phyloP scores from a whole-genome alignment of 495 filamentous ascomycete species.

The Niebla homalea region DNA sequence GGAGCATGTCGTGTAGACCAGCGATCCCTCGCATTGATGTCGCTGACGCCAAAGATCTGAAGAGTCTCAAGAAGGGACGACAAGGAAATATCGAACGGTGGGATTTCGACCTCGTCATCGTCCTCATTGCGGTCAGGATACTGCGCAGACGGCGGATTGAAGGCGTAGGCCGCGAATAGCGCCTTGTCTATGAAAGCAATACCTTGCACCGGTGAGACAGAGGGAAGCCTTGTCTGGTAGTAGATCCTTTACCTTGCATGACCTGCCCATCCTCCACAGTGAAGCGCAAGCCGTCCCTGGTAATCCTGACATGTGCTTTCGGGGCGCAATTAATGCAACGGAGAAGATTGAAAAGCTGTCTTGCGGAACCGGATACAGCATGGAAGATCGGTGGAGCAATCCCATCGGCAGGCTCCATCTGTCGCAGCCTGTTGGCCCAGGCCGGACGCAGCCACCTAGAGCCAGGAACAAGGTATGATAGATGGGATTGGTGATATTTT shows the following conservation, averaged over 20 bases:
- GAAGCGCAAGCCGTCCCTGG: slow-evolving; percentile 70
- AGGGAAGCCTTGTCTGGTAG: not conserved
- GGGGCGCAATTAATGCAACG: slow-evolving; percentile 72
- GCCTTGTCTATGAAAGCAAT: slow-evolving; percentile 71
- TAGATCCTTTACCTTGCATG: slow-evolving; percentile 55
- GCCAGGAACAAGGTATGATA: not conserved
- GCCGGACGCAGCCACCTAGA: too few species aligned
- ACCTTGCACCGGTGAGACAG: slow-evolving; percentile 29
- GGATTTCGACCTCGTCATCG: slow-evolving; percentile 24
- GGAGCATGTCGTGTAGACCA: slow-evolving; percentile 36
- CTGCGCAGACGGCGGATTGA: slow-evolving; percentile 29
- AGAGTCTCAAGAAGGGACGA: slow-evolving; percentile 82
- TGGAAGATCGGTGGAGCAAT: slow-evolving; percentile 48
- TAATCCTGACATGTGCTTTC: slow-evolving; percentile 74
- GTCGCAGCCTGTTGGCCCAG: too few species aligned
- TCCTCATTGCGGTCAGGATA: slow-evolving; percentile 21
- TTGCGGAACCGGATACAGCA: slow-evolving; percentile 73
- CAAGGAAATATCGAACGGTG: slow-evolving; percentile 70
- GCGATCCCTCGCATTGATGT: slow-evolving; percentile 36
- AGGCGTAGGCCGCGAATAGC: slow-evolving; percentile 75
- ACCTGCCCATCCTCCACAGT: slow-evolving; percentile 71
- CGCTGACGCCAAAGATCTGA: slow-evolving; percentile 78
- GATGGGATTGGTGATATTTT: too few species aligned
- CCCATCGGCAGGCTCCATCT: slow-evolving; percentile 6
- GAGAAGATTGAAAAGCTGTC: slow-evolving; percentile 79